These are phyloP conservation scores for Taxillus chinensis DNA, from an alignment of 164 flowering plant genomes.

Conservation along the genomic window DNA sequence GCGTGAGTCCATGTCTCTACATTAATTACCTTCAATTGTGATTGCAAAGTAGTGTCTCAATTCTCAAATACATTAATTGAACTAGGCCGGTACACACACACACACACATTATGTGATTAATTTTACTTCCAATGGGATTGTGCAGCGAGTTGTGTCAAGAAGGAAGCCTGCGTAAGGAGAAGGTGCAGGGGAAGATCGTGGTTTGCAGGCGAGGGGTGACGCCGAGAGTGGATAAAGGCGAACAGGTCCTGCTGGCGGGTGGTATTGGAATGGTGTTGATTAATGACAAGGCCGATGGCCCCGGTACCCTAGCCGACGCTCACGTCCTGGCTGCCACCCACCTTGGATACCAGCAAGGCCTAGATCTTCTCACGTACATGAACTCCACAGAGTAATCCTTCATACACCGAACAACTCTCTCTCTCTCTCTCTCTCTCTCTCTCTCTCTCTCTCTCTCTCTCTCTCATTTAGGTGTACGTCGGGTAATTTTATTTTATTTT, in stretches of 20 bases:
- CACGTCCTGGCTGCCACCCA: background rate
- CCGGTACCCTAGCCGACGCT: background rate
- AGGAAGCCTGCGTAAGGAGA: constrained; percentile 21
- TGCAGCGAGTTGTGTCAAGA: constrained; percentile 17
- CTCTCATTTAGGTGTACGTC: too few relatives aligned
- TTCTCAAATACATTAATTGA: background rate
- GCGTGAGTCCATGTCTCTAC: constrained; percentile 20
- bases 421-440: background rate
- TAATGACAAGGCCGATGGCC: background rate
- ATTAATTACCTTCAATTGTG: too few relatives aligned
- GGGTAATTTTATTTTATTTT: too few relatives aligned
- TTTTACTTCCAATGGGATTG: background rate
- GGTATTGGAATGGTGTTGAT: background rate
- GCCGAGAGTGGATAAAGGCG: constrained; percentile 19
- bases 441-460: too few relatives aligned
- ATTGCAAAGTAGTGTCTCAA: too few relatives aligned
- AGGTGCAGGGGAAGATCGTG: constrained; percentile 32
- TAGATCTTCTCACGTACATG: background rate
- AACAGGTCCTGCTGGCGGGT: constrained; percentile 11
- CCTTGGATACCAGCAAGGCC: background rate
- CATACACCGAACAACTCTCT: constrained; percentile 25
- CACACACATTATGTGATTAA: background rate
- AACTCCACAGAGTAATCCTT: constrained; percentile 9
- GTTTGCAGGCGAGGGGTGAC: constrained; percentile 22
- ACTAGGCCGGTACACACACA: constrained; percentile 13